Evolutionary conservation across 2,329 filamentous ascomycete genomes (phyloP).

Genomic region (Penicillium decumbens): DNA sequence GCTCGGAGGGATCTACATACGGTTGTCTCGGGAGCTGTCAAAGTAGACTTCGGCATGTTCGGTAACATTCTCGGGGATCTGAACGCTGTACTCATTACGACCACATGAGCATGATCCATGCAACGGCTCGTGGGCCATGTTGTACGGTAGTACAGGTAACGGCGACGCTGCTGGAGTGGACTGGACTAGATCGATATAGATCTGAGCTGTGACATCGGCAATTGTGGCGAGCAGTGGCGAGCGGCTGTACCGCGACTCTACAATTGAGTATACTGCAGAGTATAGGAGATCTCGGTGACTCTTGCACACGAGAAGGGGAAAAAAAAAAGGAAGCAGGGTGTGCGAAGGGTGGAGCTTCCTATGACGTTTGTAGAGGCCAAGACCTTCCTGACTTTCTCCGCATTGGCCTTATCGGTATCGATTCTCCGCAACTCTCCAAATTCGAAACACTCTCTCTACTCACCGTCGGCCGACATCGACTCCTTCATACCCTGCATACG

Average conservation of each 20-base stretch:
- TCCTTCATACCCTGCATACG: not conserved
- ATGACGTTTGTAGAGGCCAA: slow-evolving; percentile 26
- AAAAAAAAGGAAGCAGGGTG: slow-evolving; percentile 8
- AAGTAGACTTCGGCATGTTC: slow-evolving; percentile 67
- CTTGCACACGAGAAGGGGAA: not conserved
- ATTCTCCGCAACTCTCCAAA: slow-evolving; percentile 7
- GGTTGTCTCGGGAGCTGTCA: slow-evolving; percentile 63
- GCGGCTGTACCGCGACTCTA: not conserved
- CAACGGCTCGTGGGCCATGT: slow-evolving; percentile 48
- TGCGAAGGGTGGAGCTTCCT: slow-evolving; percentile 17
- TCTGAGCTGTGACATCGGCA: not conserved
- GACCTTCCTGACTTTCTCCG: not conserved
- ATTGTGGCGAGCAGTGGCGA: not conserved
- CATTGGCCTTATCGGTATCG: slow-evolving; percentile 6
- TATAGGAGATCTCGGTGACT: not conserved
- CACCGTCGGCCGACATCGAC: not conserved
- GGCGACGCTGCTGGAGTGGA: not conserved
- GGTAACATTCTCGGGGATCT: slow-evolving; percentile 57
- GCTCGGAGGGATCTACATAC: slow-evolving; percentile 52
- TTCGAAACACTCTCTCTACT: not conserved
- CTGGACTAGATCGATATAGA: not conserved
- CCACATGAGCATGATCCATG: slow-evolving; percentile 80
- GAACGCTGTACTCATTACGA: slow-evolving; percentile 73
- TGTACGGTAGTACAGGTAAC: slow-evolving; percentile 12
- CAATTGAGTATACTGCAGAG: not conserved